These are phyloP conservation scores for Rauvolfia tetraphylla DNA, from an alignment of 257 asterid genomes.

Conservation along the genomic window DNA sequence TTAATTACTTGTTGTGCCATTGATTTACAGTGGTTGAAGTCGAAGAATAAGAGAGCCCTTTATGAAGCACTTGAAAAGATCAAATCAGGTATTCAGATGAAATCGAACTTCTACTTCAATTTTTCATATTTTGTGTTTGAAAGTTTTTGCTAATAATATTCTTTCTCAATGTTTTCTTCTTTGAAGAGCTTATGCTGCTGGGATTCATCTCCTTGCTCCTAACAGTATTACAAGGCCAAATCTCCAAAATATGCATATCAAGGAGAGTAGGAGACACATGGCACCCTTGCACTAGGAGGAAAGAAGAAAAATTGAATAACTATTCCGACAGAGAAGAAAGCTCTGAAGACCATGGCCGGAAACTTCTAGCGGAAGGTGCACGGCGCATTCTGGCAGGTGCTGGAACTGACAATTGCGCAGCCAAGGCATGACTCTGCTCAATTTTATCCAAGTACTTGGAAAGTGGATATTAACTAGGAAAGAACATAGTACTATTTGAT, in stretches of 20 bases:
- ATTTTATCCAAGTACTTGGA: neutral
- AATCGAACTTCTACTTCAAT: neutral
- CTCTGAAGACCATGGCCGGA: slow-evolving; percentile 45
- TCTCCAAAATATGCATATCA: slow-evolving; percentile 66
- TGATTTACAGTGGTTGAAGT: slow-evolving; percentile 62
- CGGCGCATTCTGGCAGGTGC: slow-evolving; percentile 62
- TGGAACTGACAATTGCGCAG: slow-evolving; percentile 56
- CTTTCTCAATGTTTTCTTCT: neutral
- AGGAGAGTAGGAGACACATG: slow-evolving; percentile 47
- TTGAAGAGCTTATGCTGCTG: slow-evolving; percentile 78
- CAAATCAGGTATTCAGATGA: slow-evolving; percentile 52
- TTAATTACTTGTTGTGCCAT: neutral
- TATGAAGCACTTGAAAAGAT: slow-evolving; percentile 80
- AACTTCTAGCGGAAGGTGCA: slow-evolving; percentile 30
- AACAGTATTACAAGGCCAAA: slow-evolving; percentile 57
- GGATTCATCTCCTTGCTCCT: slow-evolving; percentile 87
- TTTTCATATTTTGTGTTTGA: neutral
- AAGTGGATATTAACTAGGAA: neutral
- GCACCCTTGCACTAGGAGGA: slow-evolving; percentile 80
- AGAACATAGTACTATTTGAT: neutral
- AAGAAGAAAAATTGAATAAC: slow-evolving; percentile 5
- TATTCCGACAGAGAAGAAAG: neutral
- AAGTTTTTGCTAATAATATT: neutral
- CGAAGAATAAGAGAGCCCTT: slow-evolving; percentile 62
- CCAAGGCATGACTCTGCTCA: slow-evolving; percentile 36